Percentiles rank a stretch among this genome's conserved stretches.
These are phyloP conservation scores for Ensete glaucum DNA, from an alignment of 176 grass and related monocot genomes.

Conservation along the genomic window DNA sequence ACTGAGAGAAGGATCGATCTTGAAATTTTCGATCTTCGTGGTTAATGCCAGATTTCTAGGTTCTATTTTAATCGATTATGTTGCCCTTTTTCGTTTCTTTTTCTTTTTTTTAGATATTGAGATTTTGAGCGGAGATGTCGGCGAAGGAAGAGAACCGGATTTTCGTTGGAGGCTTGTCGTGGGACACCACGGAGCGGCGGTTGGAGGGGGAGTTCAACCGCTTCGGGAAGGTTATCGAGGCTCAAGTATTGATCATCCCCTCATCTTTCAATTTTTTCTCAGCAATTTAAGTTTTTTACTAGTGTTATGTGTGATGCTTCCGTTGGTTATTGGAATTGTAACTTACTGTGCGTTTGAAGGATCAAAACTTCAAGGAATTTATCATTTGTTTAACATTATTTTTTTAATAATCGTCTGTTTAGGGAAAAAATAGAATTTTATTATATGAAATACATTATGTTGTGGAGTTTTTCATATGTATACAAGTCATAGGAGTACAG, in stretches of 20 bases:
- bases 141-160: slow-evolving; percentile 67
- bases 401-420: too few species aligned
- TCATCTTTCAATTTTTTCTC: neutral
- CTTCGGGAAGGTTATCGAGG: slow-evolving; percentile 79
- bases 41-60: neutral
- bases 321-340: neutral
- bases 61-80: neutral
- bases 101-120: too few species aligned
- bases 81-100: neutral
- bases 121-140: slow-evolving; percentile 27
- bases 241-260: slow-evolving; percentile 31
- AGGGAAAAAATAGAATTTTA: too few species aligned
- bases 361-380: too few species aligned
- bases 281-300: neutral
- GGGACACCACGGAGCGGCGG: slow-evolving; percentile 51
- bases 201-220: slow-evolving; percentile 57
- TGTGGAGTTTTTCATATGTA: too few species aligned
- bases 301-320: neutral
- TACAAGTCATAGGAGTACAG: too few species aligned
- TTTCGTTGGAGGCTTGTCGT: slow-evolving; percentile 79
- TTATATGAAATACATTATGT: too few species aligned
- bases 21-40: neutral
- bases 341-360: neutral
- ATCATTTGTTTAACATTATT: too few species aligned
- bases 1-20: neutral